Evolutionary conservation across 106 monocot genomes (phyloP).

Genomic region (Posidonia australis): DNA sequence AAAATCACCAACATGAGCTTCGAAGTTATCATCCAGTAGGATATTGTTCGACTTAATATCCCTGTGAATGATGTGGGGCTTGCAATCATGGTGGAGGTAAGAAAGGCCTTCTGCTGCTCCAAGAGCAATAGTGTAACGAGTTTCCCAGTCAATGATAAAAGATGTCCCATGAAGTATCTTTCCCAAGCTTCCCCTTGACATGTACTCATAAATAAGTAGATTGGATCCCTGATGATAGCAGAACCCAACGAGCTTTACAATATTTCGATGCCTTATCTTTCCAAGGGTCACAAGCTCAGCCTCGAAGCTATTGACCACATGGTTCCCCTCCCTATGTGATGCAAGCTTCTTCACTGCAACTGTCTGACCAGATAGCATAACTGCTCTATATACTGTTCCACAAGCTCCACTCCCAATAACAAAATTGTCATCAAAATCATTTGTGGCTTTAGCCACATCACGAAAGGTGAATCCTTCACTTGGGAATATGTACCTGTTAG

Average conservation of each 20-base stretch:
- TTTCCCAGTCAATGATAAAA: conserved; percentile 59
- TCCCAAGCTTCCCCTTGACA: conserved; percentile 84
- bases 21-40: conserved; percentile 80
- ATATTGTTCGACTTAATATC: conserved; percentile 99
- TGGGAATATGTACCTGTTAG: conserved; percentile 35
- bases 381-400: conserved; percentile 80
- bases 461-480: conserved; percentile 54
- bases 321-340: conserved; percentile 71
- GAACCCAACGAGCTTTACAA: conserved; percentile 87
- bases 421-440: conserved; percentile 70
- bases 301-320: conserved; percentile 61
- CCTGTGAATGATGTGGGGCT: conserved; percentile 80
- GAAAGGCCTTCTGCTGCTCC: conserved; percentile 90
- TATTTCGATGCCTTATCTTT: conserved; percentile 88
- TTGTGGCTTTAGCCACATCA: conserved; percentile 73
- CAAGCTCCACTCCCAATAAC: conserved; percentile 78
- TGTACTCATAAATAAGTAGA: conserved; percentile 85
- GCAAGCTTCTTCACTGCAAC: conserved; percentile 83
- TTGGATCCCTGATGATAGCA: conserved; percentile 72
- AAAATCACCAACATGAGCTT: conserved; percentile 97
- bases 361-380: conserved; percentile 46
- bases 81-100: conserved; percentile 97
- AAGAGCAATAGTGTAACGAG: conserved; percentile 66
- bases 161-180: conserved; percentile 59
- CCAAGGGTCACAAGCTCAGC: conserved; percentile 91